phyloP scores from a whole-genome alignment of 2,329 filamentous ascomycete genomes.

The Ilyonectria destructans region DNA sequence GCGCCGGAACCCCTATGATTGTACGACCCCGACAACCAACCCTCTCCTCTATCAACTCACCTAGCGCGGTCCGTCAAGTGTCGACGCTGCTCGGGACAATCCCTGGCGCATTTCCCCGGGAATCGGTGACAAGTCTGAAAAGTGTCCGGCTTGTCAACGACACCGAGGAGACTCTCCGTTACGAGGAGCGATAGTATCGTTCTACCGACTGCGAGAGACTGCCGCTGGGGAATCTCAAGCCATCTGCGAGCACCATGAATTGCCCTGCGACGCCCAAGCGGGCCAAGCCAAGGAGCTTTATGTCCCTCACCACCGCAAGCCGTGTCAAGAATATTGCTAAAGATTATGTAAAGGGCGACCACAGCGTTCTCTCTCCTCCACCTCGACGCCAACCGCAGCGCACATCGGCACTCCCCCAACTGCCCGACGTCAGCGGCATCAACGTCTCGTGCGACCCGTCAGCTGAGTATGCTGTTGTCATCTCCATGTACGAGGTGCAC shows the following conservation, averaged over 20 bases:
- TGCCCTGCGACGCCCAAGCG: conserved; percentile 54
- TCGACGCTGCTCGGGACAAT: conserved; percentile 41
- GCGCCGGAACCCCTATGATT: conserved; percentile 80
- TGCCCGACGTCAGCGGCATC: conserved; percentile 82
- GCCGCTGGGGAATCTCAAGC: conserved; percentile 34
- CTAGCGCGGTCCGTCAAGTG: conserved; percentile 39
- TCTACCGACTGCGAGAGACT: conserved; percentile 40
- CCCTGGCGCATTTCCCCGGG: conserved; percentile 52
- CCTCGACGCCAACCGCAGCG: conserved; percentile 77
- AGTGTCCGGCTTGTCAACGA: conserved; percentile 64
- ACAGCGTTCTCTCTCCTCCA: conserved; percentile 64
- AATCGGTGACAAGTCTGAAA: conserved; percentile 55
- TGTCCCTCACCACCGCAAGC: conserved; percentile 64
- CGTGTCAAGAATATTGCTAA: conserved; percentile 66
- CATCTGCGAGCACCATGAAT: conserved; percentile 50
- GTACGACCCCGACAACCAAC: conserved; percentile 66
- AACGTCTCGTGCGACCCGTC: conserved; percentile 72
- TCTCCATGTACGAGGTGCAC: conserved; percentile 99
- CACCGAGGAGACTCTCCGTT: conserved; percentile 43
- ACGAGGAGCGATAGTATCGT: conserved; percentile 52
- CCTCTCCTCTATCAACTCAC: conserved; percentile 51
- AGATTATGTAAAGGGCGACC: conserved; percentile 65
- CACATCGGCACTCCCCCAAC: conserved; percentile 80
- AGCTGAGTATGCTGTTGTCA: conserved; percentile 87
- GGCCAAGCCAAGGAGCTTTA: conserved; percentile 51